A percentile compares a stretch with the other conserved stretches of the same genome.
These are phyloP conservation scores for Globisporangium parvum DNA, from an alignment of 352 stramenopile species.

Conservation along the genomic window DNA sequence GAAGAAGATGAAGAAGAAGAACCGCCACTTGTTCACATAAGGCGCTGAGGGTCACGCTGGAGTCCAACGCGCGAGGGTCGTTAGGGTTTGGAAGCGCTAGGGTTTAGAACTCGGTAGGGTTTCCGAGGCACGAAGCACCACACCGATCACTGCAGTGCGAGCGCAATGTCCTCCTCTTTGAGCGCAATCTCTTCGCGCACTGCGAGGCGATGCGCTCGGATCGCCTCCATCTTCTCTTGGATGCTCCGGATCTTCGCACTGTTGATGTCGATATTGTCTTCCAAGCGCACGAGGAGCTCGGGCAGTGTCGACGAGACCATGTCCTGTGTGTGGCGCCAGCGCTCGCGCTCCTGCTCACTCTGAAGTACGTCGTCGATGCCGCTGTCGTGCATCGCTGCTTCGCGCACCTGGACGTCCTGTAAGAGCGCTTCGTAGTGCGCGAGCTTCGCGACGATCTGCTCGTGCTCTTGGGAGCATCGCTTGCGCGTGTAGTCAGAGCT, in stretches of 20 bases:
- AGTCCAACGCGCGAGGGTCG: too few relatives aligned
- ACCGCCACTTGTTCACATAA: constrained; percentile 62
- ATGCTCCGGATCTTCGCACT: constrained; percentile 53
- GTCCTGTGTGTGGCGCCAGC: constrained; percentile 39
- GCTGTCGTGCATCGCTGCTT: constrained; percentile 5
- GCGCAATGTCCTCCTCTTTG: constrained; percentile 54
- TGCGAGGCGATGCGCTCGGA: constrained; percentile 37
- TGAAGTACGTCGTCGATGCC: constrained; percentile 21
- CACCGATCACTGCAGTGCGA: constrained; percentile 25
- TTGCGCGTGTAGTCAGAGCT: constrained; percentile 48
- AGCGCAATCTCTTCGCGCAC: constrained; percentile 55
- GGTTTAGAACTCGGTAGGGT: too few relatives aligned
- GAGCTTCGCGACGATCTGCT: constrained; percentile 41
- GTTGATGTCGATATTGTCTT: constrained; percentile 65
- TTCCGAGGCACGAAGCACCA: too few relatives aligned
- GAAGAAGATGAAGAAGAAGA: constrained; percentile 87
- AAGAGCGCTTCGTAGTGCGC: constrained; percentile 38
- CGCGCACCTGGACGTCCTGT: constrained; percentile 19
- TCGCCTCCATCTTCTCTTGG: constrained; percentile 45
- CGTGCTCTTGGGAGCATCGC: constrained; percentile 34
- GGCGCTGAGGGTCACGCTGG: too few relatives aligned
- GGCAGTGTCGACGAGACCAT: constrained; percentile 53
- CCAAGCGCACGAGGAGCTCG: constrained; percentile 38
- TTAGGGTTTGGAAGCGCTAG: too few relatives aligned
- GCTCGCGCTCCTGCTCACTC: constrained; percentile 27